Percentiles rank a stretch among this genome's conserved stretches.
These are phyloP conservation scores for Centella asiatica DNA, from an alignment of 129 eudicot species.

Conservation along the genomic window DNA sequence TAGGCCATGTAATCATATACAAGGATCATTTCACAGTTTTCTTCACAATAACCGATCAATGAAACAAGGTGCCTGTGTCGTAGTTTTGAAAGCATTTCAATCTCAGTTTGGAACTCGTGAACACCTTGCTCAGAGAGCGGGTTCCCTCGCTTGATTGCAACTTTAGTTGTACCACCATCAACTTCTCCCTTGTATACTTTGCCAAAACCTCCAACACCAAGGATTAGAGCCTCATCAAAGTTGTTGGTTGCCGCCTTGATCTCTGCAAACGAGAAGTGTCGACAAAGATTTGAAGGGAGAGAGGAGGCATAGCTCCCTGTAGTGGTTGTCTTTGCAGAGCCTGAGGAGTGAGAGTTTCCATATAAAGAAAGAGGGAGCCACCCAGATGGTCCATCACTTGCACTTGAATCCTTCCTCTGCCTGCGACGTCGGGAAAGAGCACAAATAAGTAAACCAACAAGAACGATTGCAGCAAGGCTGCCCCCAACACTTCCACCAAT, in stretches of 20 bases:
- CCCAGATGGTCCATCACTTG: constrained; percentile 81
- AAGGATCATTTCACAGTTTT: constrained; percentile 80
- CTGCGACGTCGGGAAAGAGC: constrained; percentile 36
- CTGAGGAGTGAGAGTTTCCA: constrained; percentile 83
- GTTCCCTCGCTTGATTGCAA: constrained; percentile 92
- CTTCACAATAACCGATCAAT: constrained; percentile 85
- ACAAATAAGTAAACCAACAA: constrained; percentile 57
- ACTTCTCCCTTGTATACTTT: constrained; percentile 88
- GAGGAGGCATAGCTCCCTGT: constrained; percentile 86
- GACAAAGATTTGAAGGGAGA: constrained; percentile 82
- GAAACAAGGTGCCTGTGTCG: constrained; percentile 94
- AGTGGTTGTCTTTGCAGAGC: constrained; percentile 77
- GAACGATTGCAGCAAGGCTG: constrained; percentile 48
- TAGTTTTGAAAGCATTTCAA: constrained; percentile 89
- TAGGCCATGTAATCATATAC: constrained; percentile 94
- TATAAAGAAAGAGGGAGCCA: constrained; percentile 93
- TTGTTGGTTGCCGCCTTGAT: constrained; percentile 92
- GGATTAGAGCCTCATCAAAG: constrained; percentile 71
- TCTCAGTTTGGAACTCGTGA: constrained; percentile 91
- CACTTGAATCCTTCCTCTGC: constrained; percentile 52
- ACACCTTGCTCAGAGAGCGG: constrained; percentile 84
- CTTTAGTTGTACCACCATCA: constrained; percentile 71
- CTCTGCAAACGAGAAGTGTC: constrained; percentile 87
- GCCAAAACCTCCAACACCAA: constrained; percentile 95
- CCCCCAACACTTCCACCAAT: constrained; percentile 81